Evolutionary conservation across 805 yeast genomes (phyloP), one percentile per base, ranked within the genome.

Genomic region (Priceomyces castillae): DNA sequence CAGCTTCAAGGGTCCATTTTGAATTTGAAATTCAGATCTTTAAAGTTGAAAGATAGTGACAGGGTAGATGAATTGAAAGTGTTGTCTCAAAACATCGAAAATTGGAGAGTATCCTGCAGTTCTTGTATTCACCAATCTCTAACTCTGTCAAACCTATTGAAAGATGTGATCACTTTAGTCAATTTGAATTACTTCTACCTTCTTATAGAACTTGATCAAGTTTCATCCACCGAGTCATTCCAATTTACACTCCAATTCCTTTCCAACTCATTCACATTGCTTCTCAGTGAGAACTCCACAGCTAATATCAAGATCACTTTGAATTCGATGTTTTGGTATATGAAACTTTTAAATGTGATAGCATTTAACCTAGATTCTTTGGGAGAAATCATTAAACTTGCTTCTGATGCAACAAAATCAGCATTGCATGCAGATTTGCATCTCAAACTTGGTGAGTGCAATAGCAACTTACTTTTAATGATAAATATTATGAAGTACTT

Each of bases 241-340:
- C 75, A 70, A 47, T 69, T 69, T 49, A 62, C 73, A 6, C 56
- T 69, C 14, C 75, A 71, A 46, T 71, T 69, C 46, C 54, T 71
- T 34, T 65, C 69, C 18, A 67, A 66, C 48, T 66, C 68, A 10
- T 70, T 69, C 46, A 56, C 69, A 11, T 59, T 71, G 39, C 48
- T 71, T 11, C 53, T 65, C 25, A 45, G 57, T 10, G 58, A 60
- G 2, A 37, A 33, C 33, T 48, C 51, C 18, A 53, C 49, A 22
- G 47, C 45, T 14, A 39, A 43, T 7, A 42, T 54, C 15, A 53
- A 53, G 30, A 30, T 57, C 9, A 53, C 62, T 1, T 43, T 58
- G 40, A 48, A 46, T 28, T 52, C 55, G 22, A 52, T 69, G 38
- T 58, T 61, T 35, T 67, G 72, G 70, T 58, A 58, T 42, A 55